Evolutionary conservation across 2,329 filamentous ascomycete genomes (phyloP).

Genomic region (Aspergillus phoenicis): DNA sequence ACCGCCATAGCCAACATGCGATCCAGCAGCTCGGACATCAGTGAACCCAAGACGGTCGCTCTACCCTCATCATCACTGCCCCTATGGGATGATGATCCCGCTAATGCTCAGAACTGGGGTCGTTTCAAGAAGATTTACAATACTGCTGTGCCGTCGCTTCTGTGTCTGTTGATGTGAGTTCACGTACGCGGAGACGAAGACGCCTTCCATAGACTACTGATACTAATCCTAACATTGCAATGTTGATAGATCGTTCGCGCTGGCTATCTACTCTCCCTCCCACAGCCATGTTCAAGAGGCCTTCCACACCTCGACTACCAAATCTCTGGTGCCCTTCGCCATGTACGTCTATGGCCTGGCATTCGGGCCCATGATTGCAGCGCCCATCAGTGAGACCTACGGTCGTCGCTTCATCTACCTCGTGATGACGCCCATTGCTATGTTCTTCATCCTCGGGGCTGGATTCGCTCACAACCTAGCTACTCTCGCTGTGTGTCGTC

Average conservation of each 20-base stretch:
- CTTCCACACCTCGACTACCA: constrained; percentile 12
- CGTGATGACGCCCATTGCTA: constrained; percentile 9
- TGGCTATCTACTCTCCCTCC: constrained; percentile 17
- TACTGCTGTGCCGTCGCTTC: not conserved
- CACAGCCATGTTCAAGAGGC: constrained; percentile 7
- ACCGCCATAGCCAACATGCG: not conserved
- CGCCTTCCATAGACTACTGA: no score
- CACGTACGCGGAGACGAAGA: not conserved
- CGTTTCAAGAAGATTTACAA: constrained; percentile 10
- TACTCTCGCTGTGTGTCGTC: constrained; percentile 12
- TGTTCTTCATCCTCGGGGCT: constrained; percentile 14
- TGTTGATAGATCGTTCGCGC: constrained; percentile 13
- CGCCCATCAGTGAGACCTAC: constrained; percentile 14
- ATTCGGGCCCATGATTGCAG: constrained; percentile 15
- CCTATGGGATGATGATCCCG: constrained; percentile 2
- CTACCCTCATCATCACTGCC: not conserved
- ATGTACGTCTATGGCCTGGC: constrained; percentile 17
- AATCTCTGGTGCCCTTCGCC: constrained; percentile 14
- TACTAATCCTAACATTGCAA: not conserved
- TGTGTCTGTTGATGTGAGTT: constrained; percentile 9
- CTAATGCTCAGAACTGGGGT: constrained; percentile 9
- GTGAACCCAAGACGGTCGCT: not conserved
- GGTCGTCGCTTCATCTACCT: constrained; percentile 14
- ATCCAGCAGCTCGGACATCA: not conserved
- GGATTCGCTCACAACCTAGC: constrained; percentile 11